Evolutionary conservation across 1,284 basidiomycete species (phyloP).

Genomic region (Irpex rosettiformis): DNA sequence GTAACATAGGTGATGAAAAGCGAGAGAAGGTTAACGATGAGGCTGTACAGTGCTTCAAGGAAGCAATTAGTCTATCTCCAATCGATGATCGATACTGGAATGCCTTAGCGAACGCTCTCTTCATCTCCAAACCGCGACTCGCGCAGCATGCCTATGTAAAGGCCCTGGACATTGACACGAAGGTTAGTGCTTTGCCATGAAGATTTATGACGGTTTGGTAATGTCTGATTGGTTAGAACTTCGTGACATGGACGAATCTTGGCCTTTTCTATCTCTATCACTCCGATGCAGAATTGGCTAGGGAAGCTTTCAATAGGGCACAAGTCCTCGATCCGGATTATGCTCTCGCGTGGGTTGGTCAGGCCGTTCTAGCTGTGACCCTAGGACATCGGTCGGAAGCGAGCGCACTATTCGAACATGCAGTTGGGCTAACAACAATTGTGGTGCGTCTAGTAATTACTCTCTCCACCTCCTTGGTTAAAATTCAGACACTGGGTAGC

Average conservation of each 20-base stretch:
- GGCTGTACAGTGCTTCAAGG: conserved; percentile 63
- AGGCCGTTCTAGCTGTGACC: conserved; percentile 75
- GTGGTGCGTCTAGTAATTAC: conserved; percentile 70
- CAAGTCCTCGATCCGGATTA: conserved; percentile 93
- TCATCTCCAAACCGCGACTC: conserved; percentile 61
- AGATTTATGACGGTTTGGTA: background rate
- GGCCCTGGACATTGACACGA: conserved; percentile 81
- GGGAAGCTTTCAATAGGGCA: conserved; percentile 83
- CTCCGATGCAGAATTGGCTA: conserved; percentile 80
- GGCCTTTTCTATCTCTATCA: conserved; percentile 89
- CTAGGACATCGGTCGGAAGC: conserved; percentile 68
- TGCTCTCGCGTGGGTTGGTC: conserved; percentile 90
- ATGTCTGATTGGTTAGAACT: conserved; percentile 46
- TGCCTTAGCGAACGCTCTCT: conserved; percentile 73
- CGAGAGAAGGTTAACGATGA: conserved; percentile 41
- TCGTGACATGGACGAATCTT: conserved; percentile 83
- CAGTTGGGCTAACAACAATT: conserved; percentile 67
- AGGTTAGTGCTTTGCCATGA: conserved; percentile 44
- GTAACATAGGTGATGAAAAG: conserved; percentile 27
- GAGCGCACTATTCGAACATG: conserved; percentile 78
- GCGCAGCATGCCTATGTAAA: conserved; percentile 94
- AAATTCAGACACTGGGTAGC: conserved; percentile 38
- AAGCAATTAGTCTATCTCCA: conserved; percentile 76
- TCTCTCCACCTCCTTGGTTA: background rate
- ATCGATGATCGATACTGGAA: conserved; percentile 81